These are phyloP conservation scores for Suhomyces canberraensis DNA, from an alignment of 805 yeast genomes.

Conservation along the genomic window DNA sequence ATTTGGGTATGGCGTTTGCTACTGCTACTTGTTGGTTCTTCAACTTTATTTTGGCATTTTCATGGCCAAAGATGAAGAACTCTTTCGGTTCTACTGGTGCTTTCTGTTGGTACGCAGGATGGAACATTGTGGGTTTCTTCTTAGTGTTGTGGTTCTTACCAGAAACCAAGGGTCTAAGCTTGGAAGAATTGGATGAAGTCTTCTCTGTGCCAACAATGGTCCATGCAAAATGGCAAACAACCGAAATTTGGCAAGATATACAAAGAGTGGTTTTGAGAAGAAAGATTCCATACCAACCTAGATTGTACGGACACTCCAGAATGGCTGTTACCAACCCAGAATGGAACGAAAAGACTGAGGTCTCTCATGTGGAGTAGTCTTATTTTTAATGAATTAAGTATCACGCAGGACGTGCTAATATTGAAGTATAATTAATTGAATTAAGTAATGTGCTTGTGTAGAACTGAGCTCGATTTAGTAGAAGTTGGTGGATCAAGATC, in stretches of 20 bases:
- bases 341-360: conserved; percentile 61
- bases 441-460: too few species aligned
- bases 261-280: conserved; percentile 45
- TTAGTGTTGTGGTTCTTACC: conserved; percentile 69
- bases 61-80: conserved; percentile 71
- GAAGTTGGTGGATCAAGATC: too few species aligned
- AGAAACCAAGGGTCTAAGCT: conserved; percentile 67
- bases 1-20: conserved; percentile 76
- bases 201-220: conserved; percentile 56
- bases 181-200: conserved; percentile 75
- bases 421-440: too few species aligned
- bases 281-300: conserved; percentile 47
- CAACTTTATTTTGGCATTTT: conserved; percentile 65
- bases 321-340: conserved; percentile 58
- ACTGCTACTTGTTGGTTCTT: conserved; percentile 77
- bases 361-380: conserved; percentile 50
- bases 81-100: conserved; percentile 81
- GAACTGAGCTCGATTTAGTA: too few species aligned
- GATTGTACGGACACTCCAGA: conserved; percentile 55
- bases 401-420: too few species aligned
- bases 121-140: conserved; percentile 72
- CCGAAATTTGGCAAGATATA: conserved; percentile 37
- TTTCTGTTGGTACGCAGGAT: conserved; percentile 83
- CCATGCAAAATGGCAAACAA: conserved; percentile 48
- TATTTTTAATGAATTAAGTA: too few species aligned